These are phyloP conservation scores for Paralagenidium karlingii DNA, from an alignment of 352 stramenopile species.

Conservation along the genomic window DNA sequence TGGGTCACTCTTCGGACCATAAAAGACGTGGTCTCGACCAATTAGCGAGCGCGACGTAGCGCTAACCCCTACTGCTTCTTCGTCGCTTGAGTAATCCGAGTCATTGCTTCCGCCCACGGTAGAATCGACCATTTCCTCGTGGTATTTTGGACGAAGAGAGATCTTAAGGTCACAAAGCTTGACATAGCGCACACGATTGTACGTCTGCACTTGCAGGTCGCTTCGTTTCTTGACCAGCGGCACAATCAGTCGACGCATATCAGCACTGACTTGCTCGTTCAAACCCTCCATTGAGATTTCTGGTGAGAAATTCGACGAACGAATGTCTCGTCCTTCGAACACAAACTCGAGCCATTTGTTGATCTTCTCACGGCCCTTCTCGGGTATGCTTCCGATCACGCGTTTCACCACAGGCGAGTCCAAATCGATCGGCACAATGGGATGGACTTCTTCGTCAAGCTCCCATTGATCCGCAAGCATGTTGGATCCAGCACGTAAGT, in stretches of 20 bases:
- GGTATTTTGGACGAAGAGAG: conserved; percentile 36
- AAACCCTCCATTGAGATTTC: conserved; percentile 59
- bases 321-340: conserved; percentile 54
- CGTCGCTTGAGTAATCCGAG: conserved; percentile 1
- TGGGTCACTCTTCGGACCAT: conserved; percentile 44
- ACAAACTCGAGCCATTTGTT: conserved; percentile 64
- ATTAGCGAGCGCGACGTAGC: conserved; percentile 10
- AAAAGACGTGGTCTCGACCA: conserved; percentile 51
- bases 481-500: too few relatives aligned
- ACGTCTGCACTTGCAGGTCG: conserved; percentile 52
- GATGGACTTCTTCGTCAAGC: conserved; percentile 53
- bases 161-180: conserved; percentile 56
- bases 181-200: conserved; percentile 46
- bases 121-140: conserved; percentile 46
- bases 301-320: conserved; percentile 53
- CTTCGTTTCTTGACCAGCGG: conserved; percentile 54
- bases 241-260: conserved; percentile 61
- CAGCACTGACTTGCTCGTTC: conserved; percentile 38
- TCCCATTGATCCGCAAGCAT: conserved; percentile 29
- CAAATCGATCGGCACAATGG: conserved; percentile 54
- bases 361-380: conserved; percentile 47
- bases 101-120: conserved; percentile 18
- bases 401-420: conserved; percentile 61
- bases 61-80: conserved; percentile 2
- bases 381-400: conserved; percentile 48